Evolutionary conservation across 2,329 filamentous ascomycete species (phyloP).

Genomic region (Torrubiella hemipterigena): DNA sequence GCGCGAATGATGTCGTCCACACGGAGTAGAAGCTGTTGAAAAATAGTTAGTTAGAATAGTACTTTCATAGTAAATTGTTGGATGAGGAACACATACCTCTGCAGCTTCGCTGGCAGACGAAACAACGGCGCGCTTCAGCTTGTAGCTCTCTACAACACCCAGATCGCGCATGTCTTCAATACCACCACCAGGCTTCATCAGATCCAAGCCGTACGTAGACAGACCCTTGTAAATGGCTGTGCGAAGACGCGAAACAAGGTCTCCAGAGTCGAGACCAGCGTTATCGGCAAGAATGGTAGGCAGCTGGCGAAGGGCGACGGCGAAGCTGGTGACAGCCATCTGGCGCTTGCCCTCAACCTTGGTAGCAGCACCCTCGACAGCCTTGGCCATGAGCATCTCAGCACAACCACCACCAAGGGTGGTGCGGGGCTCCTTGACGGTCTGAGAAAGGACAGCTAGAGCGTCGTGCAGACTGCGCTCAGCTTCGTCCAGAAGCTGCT

Average conservation of each 20-base stretch:
- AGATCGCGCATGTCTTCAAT: slow-evolving; percentile 93
- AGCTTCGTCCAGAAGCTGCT: slow-evolving; percentile 92
- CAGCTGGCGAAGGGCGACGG: slow-evolving; percentile 77
- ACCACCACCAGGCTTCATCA: slow-evolving; percentile 79
- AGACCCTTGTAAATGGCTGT: slow-evolving; percentile 93
- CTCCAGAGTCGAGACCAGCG: slow-evolving; percentile 88
- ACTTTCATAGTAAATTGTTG: background rate
- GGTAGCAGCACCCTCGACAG: slow-evolving; percentile 84
- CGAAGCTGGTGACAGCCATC: slow-evolving; percentile 82
- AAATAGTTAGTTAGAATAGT: slow-evolving; percentile 11
- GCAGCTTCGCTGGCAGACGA: slow-evolving; percentile 92
- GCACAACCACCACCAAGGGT: slow-evolving; percentile 92
- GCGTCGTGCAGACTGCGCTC: slow-evolving; percentile 95
- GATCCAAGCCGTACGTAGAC: slow-evolving; percentile 81
- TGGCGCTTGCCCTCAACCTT: slow-evolving; percentile 96
- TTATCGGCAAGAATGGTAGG: slow-evolving; percentile 97
- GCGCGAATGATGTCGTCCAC: slow-evolving; percentile 98
- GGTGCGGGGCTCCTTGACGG: slow-evolving; percentile 84
- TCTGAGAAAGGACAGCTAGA: slow-evolving; percentile 90
- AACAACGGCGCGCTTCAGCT: slow-evolving; percentile 96
- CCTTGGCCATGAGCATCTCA: slow-evolving; percentile 99
- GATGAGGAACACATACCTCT: slow-evolving; percentile 65
- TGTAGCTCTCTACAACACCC: slow-evolving; percentile 95
- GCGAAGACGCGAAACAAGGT: slow-evolving; percentile 80
- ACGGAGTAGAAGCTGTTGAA: slow-evolving; percentile 64